Percentiles rank a stretch among this genome's conserved stretches.
phyloP scores from a whole-genome alignment of 441 rosid genomes.

The Omphalea diandra region DNA sequence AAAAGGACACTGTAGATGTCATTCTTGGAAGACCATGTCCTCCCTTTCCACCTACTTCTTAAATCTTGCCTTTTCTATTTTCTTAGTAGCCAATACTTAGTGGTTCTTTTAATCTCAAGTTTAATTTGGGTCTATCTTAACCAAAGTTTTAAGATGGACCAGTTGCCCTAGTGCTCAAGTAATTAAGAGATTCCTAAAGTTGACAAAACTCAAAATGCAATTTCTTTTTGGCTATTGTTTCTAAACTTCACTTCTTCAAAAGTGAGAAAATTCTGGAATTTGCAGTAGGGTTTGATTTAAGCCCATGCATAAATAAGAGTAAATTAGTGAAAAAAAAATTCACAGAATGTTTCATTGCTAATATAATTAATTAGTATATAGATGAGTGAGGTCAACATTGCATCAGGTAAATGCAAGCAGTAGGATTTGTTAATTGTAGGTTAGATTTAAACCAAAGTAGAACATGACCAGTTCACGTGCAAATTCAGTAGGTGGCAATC shows the following conservation, averaged over 20 bases:
- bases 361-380: not conserved
- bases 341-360: not conserved
- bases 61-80: not conserved
- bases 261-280: no score
- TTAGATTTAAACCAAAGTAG: slow-evolving; percentile 9
- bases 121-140: not conserved
- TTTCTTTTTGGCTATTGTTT: no score
- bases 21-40: slow-evolving; percentile 26
- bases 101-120: slow-evolving; percentile 17
- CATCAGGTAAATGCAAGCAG: slow-evolving; percentile 39
- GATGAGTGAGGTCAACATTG: slow-evolving; percentile 40
- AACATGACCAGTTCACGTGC: slow-evolving; percentile 46
- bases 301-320: no score
- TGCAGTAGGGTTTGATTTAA: no score
- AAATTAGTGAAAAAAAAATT: not conserved
- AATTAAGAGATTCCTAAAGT: no score
- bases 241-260: no score
- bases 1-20: slow-evolving; percentile 31
- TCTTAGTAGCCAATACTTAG: not conserved
- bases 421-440: slow-evolving; percentile 1
- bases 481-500: slow-evolving; percentile 26
- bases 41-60: slow-evolving; percentile 32
- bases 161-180: slow-evolving; percentile 4
- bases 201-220: no score
- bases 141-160: no score